Conservation (phyloP, 257 asterid species). For the Lycium barbarum region DNA sequence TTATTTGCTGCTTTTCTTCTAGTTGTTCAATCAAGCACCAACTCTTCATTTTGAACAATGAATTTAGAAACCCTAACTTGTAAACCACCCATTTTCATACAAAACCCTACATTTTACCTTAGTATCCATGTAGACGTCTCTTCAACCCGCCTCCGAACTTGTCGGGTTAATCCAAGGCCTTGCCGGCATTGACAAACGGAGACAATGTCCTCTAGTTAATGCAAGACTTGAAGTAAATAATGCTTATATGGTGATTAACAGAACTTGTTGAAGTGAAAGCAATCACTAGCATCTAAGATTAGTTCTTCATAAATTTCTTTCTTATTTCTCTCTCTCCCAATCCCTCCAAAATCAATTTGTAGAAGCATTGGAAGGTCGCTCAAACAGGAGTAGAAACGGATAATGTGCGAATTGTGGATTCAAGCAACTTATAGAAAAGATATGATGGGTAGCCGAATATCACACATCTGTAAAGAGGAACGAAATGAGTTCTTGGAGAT, state of each 20-base stretch:
- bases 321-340: no score
- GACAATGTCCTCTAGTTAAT: neutral
- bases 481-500: neutral
- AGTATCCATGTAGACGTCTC: neutral
- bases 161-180: neutral
- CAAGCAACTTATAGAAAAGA: no score
- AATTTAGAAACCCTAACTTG: constrained; percentile 50
- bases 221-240: constrained; percentile 12
- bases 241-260: neutral
- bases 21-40: constrained; percentile 12
- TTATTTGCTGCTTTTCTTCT: neutral
- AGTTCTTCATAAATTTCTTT: no score
- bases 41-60: constrained; percentile 37
- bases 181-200: neutral
- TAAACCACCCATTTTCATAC: constrained; percentile 36
- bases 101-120: constrained; percentile 14
- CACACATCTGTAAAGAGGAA: no score
- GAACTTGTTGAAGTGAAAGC: no score
- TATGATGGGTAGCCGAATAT: no score
- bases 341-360: no score
- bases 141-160: neutral
- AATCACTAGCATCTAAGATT: no score
- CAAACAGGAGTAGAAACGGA: no score
- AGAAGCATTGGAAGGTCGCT: no score
- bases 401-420: no score